phyloP scores from a whole-genome alignment of 2,329 filamentous ascomycete species.

The Cadophora sp. region DNA sequence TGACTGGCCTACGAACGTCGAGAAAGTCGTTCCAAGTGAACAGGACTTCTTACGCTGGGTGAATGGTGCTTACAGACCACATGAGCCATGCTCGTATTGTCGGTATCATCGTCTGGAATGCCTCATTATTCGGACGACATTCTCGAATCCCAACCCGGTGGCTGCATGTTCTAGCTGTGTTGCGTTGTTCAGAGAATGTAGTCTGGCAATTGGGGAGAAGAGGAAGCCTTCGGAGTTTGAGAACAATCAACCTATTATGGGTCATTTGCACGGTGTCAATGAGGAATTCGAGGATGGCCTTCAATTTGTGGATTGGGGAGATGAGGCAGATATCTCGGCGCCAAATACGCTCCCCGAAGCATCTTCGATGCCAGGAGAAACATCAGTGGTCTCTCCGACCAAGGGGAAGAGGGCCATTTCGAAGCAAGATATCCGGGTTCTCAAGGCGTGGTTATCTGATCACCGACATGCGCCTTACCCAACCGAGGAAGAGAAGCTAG shows the following conservation, averaged over 20 bases:
- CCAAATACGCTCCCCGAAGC: background rate
- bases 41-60: conserved; percentile 16
- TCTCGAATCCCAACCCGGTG: conserved; percentile 10
- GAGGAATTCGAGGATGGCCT: conserved; percentile 14
- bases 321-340: conserved; percentile 12
- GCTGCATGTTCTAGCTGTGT: conserved; percentile 15
- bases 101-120: conserved; percentile 15
- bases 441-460: conserved; percentile 13
- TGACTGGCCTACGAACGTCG: conserved; percentile 14
- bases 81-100: conserved; percentile 10
- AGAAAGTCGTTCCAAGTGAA: conserved; percentile 14
- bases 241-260: conserved; percentile 11
- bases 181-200: conserved; percentile 14
- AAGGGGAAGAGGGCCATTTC: conserved; percentile 16
- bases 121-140: conserved; percentile 14
- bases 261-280: conserved; percentile 15
- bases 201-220: conserved; percentile 12
- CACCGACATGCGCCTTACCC: conserved; percentile 16
- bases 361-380: background rate
- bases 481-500: conserved; percentile 9
- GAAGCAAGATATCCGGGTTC: conserved; percentile 16
- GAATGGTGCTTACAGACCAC: conserved; percentile 11
- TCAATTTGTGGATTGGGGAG: conserved; percentile 10
- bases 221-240: conserved; percentile 17
- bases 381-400: background rate